phyloP scores from a whole-genome alignment of 2,329 filamentous ascomycete genomes.

The Lecanicillium sp. region DNA sequence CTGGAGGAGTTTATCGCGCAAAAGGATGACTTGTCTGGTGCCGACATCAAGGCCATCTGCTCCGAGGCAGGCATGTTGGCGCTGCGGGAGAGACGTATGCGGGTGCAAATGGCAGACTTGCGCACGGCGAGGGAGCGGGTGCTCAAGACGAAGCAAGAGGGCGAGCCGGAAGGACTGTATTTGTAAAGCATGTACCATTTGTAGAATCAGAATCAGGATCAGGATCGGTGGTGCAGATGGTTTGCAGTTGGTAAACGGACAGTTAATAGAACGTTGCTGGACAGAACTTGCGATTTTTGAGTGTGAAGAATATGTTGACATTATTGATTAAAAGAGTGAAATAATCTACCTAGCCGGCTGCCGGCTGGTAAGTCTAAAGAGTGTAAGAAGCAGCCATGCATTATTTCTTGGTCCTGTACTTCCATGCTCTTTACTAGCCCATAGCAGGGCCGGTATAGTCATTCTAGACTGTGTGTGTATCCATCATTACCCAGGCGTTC shows the following conservation, averaged over 20 bases:
- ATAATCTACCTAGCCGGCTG: no score
- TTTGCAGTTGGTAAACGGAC: slow-evolving; percentile 1
- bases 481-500: no score
- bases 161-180: slow-evolving; percentile 96
- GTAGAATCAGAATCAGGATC: slow-evolving; percentile 13
- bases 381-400: no score
- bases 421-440: no score
- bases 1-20: slow-evolving; percentile 97
- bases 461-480: no score
- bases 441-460: no score
- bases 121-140: slow-evolving; percentile 85
- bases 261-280: slow-evolving; percentile 2
- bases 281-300: no score
- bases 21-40: slow-evolving; percentile 94
- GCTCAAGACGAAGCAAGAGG: slow-evolving; percentile 96
- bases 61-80: slow-evolving; percentile 94
- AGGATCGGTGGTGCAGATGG: no score
- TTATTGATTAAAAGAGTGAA: no score
- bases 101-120: slow-evolving; percentile 98
- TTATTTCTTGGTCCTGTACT: no score
- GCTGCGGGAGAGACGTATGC: slow-evolving; percentile 88
- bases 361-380: no score
- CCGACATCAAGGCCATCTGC: slow-evolving; percentile 98
- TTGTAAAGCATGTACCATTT: slow-evolving; percentile 53
- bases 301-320: no score